Evolutionary conservation across 2,329 filamentous ascomycete species (phyloP).

Genomic region (Aspergillus clavatus): DNA sequence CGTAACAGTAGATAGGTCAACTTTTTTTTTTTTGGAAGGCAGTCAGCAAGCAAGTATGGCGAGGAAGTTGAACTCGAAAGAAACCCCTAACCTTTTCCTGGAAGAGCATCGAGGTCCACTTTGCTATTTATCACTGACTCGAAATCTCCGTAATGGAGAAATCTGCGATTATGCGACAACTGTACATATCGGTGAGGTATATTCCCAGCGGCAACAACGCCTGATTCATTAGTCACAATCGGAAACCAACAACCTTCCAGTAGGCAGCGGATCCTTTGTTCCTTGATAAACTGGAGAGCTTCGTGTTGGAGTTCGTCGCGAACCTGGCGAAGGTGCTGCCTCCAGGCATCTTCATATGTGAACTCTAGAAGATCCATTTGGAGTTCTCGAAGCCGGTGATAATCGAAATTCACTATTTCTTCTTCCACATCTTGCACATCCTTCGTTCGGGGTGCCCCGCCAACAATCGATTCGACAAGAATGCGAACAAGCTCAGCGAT

Average conservation of each 20-base stretch:
- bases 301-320: slow-evolving; percentile 87
- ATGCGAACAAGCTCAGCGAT: slow-evolving; percentile 88
- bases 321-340: slow-evolving; percentile 81
- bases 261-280: slow-evolving; percentile 87
- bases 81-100: slow-evolving; percentile 60
- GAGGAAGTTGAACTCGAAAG: not conserved
- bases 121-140: slow-evolving; percentile 58
- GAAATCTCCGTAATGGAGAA: slow-evolving; percentile 87
- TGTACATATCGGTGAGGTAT: slow-evolving; percentile 72
- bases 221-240: slow-evolving; percentile 47
- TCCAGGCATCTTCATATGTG: slow-evolving; percentile 93
- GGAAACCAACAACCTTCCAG: slow-evolving; percentile 87
- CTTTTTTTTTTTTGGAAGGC: slow-evolving; percentile 33
- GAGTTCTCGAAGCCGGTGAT: slow-evolving; percentile 69
- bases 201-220: slow-evolving; percentile 41
- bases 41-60: slow-evolving; percentile 2
- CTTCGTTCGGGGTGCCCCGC: slow-evolving; percentile 72
- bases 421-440: slow-evolving; percentile 85
- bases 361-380: slow-evolving; percentile 92
- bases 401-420: slow-evolving; percentile 79
- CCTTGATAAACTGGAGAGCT: slow-evolving; percentile 91
- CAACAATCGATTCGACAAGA: slow-evolving; percentile 82
- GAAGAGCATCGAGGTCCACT: slow-evolving; percentile 67
- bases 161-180: slow-evolving; percentile 85
- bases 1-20: slow-evolving; percentile 82